phyloP scores from a whole-genome alignment of 805 yeast species.

The Spathaspora girioi region DNA sequence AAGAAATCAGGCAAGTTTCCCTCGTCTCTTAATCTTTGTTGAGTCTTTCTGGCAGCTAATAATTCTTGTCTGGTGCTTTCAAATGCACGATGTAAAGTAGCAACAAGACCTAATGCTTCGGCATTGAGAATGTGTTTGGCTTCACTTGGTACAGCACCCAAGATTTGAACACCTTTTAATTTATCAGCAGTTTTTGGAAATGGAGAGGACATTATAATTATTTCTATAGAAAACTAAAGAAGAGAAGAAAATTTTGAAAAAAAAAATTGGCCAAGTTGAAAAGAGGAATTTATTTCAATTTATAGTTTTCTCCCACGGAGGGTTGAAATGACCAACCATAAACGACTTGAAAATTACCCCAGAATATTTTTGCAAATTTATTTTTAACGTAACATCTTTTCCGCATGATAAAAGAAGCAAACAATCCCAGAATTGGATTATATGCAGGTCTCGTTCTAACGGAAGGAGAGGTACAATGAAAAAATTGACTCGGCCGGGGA shows the following conservation, averaged over 20 bases:
- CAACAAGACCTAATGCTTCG: constrained; percentile 67
- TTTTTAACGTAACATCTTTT: background rate
- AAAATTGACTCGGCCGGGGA: background rate
- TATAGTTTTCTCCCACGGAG: background rate
- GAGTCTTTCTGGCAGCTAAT: constrained; percentile 56
- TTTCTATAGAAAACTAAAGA: background rate
- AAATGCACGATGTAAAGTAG: constrained; percentile 70
- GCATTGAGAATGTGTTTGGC: constrained; percentile 54
- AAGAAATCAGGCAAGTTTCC: constrained; percentile 63
- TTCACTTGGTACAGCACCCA: constrained; percentile 47
- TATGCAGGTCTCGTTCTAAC: background rate
- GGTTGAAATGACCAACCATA: background rate
- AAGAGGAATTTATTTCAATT: background rate
- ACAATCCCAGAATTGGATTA: background rate
- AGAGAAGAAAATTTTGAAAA: background rate
- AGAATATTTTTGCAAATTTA: background rate
- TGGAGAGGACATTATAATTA: constrained; percentile 32
- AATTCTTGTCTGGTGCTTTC: constrained; percentile 56
- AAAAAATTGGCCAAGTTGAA: background rate
- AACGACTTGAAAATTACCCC: background rate
- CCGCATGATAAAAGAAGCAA: background rate
- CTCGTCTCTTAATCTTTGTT: constrained; percentile 58
- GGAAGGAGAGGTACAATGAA: no score
- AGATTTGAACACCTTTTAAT: constrained; percentile 50
- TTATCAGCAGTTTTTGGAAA: constrained; percentile 43